phyloP scores from a whole-genome alignment of 2,329 filamentous ascomycete genomes.

The Cryphonectria parasitica region DNA sequence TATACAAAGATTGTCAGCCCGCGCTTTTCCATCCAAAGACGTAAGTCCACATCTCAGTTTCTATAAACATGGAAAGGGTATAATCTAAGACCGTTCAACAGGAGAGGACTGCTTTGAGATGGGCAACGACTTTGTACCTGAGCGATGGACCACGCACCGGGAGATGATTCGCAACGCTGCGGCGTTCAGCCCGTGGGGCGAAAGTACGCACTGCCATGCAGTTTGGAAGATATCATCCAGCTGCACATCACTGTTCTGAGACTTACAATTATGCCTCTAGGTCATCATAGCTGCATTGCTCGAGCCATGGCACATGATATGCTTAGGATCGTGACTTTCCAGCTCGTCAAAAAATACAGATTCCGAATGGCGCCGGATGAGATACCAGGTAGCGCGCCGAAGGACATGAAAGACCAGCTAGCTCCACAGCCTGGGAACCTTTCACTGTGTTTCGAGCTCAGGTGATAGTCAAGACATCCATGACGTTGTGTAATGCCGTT shows the following conservation, averaged over 20 bases:
- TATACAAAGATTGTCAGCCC: constrained; percentile 30
- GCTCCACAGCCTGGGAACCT: background rate
- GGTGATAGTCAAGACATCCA: background rate
- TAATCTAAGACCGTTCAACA: background rate
- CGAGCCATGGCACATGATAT: constrained; percentile 37
- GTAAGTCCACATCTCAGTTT: constrained; percentile 39
- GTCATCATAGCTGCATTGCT: constrained; percentile 37
- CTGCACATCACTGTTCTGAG: background rate
- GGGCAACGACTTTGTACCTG: constrained; percentile 42
- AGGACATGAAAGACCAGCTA: background rate
- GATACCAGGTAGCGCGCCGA: constrained; percentile 33
- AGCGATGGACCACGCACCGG: constrained; percentile 41
- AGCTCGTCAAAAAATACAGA: constrained; percentile 34
- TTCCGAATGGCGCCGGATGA: constrained; percentile 29
- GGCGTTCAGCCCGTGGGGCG: constrained; percentile 41
- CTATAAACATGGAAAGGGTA: background rate
- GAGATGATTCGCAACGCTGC: constrained; percentile 40
- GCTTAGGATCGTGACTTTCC: constrained; percentile 32
- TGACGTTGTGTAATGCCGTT: too few relatives aligned
- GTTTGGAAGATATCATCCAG: too few relatives aligned
- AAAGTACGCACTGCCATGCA: constrained; percentile 29
- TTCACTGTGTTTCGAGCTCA: background rate
- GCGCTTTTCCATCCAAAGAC: constrained; percentile 31
- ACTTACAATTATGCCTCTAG: constrained; percentile 15
- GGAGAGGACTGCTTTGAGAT: constrained; percentile 19